Conservation (phyloP, 768 basidiomycete species). For the Melanogaster broomeanus region DNA sequence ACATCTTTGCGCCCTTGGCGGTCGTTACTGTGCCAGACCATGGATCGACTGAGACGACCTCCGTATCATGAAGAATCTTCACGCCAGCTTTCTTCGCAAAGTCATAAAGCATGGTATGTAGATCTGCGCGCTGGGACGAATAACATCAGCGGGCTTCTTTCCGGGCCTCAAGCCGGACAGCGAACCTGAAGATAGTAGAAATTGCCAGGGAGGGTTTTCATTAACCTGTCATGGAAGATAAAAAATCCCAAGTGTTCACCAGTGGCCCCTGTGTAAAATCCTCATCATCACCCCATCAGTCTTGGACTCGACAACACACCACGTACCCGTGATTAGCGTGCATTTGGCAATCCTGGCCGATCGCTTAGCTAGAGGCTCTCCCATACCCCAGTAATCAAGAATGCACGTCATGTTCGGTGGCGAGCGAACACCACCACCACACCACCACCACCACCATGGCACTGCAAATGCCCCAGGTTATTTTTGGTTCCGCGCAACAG, state of each 20-base stretch:
- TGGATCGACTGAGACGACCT: conserved; percentile 36
- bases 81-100: conserved; percentile 50
- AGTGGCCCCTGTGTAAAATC: conserved; percentile 37
- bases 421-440: conserved; percentile 40
- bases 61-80: conserved; percentile 41
- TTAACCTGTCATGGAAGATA: conserved; percentile 44
- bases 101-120: conserved; percentile 49
- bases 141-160: neutral
- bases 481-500: no score
- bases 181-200: conserved; percentile 49
- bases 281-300: conserved; percentile 7
- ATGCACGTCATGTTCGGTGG: conserved; percentile 62
- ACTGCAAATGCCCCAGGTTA: no score
- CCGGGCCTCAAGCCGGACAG: neutral
- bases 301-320: neutral
- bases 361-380: conserved; percentile 40
- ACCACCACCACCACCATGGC: conserved; percentile 16
- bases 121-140: conserved; percentile 47
- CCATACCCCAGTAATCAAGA: conserved; percentile 54
- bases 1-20: conserved; percentile 41
- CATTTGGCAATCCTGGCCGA: conserved; percentile 16
- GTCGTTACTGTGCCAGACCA: conserved; percentile 33
- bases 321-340: conserved; percentile 17
- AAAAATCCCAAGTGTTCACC: conserved; percentile 46
- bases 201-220: conserved; percentile 45